Conservation (phyloP, 441 rosid genomes). For the Cnidoscolus chayamansa region DNA sequence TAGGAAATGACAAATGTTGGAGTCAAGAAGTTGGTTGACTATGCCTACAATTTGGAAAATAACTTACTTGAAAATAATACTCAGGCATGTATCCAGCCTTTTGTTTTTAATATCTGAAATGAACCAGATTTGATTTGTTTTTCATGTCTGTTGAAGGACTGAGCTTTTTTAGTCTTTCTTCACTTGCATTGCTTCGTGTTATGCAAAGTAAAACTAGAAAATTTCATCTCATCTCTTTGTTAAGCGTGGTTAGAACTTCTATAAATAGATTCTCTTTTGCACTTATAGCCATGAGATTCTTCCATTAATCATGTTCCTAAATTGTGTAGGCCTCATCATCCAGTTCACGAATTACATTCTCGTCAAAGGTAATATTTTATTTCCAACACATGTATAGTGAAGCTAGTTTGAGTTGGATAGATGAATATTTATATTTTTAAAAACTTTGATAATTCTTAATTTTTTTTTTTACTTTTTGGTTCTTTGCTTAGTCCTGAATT, state of each 20-base stretch:
- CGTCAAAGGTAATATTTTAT: slow-evolving; percentile 50
- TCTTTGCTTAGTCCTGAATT: background rate
- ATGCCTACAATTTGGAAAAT: slow-evolving; percentile 40
- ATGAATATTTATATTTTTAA: background rate
- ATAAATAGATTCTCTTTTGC: slow-evolving; percentile 8
- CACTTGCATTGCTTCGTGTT: background rate
- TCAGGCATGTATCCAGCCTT: slow-evolving; percentile 44
- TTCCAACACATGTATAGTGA: background rate
- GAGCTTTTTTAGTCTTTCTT: background rate
- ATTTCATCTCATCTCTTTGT: background rate
- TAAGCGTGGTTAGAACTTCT: background rate
- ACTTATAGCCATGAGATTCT: slow-evolving; percentile 7
- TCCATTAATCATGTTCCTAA: slow-evolving; percentile 13
- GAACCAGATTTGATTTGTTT: background rate
- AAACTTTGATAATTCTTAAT: background rate
- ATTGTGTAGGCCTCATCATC: slow-evolving; percentile 55
- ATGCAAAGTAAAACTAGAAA: background rate
- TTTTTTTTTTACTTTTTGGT: background rate
- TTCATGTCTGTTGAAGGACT: background rate
- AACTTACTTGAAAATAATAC: slow-evolving; percentile 33
- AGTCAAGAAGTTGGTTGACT: slow-evolving; percentile 46
- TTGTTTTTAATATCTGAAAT: background rate
- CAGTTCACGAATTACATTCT: slow-evolving; percentile 43
- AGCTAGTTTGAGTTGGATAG: slow-evolving; percentile 4
- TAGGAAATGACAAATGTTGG: slow-evolving; percentile 61